Evolutionary conservation across 2,329 filamentous ascomycete species (phyloP).

Genomic region (Colletotrichum somersetense): DNA sequence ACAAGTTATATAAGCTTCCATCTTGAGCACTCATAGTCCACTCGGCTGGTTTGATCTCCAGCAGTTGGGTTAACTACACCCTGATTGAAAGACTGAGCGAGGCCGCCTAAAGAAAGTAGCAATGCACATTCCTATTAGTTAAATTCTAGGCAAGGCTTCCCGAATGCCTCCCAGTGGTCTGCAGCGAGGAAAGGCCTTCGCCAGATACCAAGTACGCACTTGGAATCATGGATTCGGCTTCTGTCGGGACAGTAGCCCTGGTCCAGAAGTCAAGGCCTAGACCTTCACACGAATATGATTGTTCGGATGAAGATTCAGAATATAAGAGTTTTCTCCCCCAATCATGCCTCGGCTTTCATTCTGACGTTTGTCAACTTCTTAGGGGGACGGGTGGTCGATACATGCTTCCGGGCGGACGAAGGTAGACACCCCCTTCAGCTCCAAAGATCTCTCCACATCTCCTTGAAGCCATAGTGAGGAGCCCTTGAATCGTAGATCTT

Average conservation of each 20-base stretch:
- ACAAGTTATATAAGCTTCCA: background rate
- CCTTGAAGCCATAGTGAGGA: constrained; percentile 85
- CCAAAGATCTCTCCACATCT: constrained; percentile 91
- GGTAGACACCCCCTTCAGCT: constrained; percentile 4
- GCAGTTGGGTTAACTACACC: background rate
- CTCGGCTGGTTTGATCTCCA: background rate
- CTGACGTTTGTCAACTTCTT: background rate
- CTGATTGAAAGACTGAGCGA: background rate
- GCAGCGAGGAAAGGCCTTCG: background rate
- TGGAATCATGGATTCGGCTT: background rate
- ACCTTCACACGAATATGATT: background rate
- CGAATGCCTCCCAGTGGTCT: background rate
- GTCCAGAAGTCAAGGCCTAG: background rate
- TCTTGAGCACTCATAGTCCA: background rate
- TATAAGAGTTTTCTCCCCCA: background rate
- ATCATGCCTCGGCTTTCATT: background rate
- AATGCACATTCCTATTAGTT: background rate
- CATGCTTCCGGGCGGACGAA: background rate
- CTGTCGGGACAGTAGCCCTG: background rate
- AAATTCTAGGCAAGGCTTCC: background rate
- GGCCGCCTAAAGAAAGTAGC: background rate
- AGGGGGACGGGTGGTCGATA: background rate
- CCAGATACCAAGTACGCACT: background rate
- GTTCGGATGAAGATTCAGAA: background rate
- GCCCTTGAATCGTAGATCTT: constrained; percentile 80